phyloP scores from a whole-genome alignment of 495 filamentous ascomycete genomes.

The Bacidia rubella region DNA sequence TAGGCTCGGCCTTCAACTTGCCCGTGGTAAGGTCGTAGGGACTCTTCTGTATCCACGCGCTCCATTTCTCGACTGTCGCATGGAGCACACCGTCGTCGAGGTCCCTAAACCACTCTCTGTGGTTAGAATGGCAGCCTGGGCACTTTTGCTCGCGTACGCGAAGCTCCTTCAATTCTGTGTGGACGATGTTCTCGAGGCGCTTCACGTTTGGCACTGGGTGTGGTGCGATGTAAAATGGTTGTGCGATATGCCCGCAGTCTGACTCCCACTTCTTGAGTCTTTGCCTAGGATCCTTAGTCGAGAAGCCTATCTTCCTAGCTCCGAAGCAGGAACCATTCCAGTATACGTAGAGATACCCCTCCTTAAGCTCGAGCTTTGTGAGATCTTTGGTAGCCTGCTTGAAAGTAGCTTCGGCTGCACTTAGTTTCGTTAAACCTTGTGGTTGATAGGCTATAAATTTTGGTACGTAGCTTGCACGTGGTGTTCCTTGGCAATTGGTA shows the following conservation, averaged over 20 bases:
- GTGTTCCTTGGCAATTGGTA: neutral
- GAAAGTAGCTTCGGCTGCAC: neutral
- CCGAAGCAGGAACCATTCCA: conserved; percentile 5
- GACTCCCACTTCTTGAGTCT: neutral
- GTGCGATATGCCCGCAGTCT: neutral
- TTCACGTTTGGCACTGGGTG: neutral
- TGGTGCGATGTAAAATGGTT: neutral
- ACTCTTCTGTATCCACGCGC: neutral
- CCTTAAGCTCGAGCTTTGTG: neutral
- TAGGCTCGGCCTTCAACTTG: neutral
- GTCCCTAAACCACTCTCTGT: neutral
- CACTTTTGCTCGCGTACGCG: neutral
- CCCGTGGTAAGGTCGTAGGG: too few species aligned
- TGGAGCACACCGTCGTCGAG: neutral
- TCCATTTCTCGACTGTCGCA: neutral
- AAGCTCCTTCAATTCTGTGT: neutral
- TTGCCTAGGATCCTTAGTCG: neutral
- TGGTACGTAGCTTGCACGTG: neutral
- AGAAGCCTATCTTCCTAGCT: conserved; percentile 1
- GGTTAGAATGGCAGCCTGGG: neutral
- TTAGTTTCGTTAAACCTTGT: neutral
- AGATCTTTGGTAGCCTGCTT: neutral
- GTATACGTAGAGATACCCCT: conserved; percentile 6
- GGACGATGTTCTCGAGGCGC: conserved; percentile 3
- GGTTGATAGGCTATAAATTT: neutral